Conservation (phyloP, 306 rosid species). For the Vigna angularis region DNA sequence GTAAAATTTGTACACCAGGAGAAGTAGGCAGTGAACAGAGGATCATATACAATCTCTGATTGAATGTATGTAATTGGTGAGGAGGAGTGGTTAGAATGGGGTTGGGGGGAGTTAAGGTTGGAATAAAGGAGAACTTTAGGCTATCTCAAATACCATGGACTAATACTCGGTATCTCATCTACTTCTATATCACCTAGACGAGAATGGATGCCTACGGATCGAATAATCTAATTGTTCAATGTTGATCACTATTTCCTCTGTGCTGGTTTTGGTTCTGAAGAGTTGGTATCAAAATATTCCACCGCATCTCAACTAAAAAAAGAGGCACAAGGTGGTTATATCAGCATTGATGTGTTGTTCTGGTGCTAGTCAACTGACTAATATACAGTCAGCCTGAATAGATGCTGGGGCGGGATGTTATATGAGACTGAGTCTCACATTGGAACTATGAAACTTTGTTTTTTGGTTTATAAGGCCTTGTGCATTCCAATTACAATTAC, state of each 20-base stretch:
- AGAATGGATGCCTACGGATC: no score
- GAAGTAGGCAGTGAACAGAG: not conserved
- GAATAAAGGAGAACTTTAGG: no score
- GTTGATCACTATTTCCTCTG: not conserved
- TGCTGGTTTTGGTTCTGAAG: not conserved
- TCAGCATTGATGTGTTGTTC: not conserved
- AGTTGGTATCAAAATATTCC: not conserved
- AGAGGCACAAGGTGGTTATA: no score
- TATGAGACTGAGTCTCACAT: not conserved
- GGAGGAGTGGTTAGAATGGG: not conserved
- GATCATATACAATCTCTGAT: not conserved
- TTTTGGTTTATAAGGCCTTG: not conserved
- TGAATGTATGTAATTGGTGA: not conserved
- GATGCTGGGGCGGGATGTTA: not conserved
- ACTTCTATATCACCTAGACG: not conserved
- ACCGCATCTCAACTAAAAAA: not conserved
- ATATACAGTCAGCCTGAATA: not conserved
- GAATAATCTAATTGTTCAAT: not conserved
- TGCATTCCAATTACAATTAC: not conserved
- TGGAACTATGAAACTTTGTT: not conserved
- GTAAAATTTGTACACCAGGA: not conserved
- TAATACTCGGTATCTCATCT: not conserved
- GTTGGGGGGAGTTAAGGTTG: not conserved
- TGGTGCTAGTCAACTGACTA: not conserved
- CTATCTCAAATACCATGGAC: not conserved